Conservation (phyloP, 352 stramenopile species). For the Blastocystis sp. region DNA sequence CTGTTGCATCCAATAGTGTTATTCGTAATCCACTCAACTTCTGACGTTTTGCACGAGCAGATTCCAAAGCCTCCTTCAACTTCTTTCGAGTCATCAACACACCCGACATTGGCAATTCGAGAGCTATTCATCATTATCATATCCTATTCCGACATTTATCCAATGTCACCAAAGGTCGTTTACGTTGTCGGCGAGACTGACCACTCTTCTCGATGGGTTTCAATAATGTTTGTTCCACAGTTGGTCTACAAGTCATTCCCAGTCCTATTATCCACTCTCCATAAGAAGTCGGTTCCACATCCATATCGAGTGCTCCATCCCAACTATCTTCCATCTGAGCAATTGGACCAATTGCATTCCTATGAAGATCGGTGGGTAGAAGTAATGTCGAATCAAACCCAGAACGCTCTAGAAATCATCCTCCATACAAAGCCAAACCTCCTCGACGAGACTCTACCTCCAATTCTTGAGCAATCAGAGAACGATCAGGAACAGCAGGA, state of each 20-base stretch:
- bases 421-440: not conserved
- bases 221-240: not conserved
- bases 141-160: not conserved
- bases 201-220: not conserved
- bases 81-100: not conserved
- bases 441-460: not conserved
- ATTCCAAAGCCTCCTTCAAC: not conserved
- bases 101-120: not conserved
- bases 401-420: not conserved
- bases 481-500: not conserved
- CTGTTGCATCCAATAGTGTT: not conserved
- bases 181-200: not conserved
- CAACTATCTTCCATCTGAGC: not conserved
- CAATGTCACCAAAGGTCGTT: not conserved
- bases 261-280: not conserved
- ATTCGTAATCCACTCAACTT: not conserved
- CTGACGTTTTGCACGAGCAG: not conserved
- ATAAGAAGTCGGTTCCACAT: not conserved
- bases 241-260: too few species aligned
- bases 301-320: not conserved
- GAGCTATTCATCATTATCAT: not conserved
- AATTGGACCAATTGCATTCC: not conserved
- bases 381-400: not conserved
- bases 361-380: not conserved
- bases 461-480: not conserved